Evolutionary conservation across 2,329 filamentous ascomycete species (phyloP), one percentile per base, ranked within the genome.

Genomic region (Cladorrhinum sp.): DNA sequence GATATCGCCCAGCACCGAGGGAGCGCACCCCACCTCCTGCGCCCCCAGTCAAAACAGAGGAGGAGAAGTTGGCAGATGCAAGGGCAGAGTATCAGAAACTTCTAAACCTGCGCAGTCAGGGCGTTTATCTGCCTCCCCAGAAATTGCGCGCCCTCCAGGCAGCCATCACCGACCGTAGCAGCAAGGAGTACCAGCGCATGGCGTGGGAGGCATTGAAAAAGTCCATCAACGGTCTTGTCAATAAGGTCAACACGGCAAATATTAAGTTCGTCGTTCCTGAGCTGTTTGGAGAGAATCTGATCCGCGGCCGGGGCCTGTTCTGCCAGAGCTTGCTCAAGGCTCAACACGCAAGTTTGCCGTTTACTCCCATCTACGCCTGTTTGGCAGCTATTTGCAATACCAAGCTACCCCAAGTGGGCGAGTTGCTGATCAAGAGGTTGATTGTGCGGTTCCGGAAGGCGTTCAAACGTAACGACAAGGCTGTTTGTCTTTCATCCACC

Each of bases 121-220:
- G 95, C 68, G 96, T 92, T 23, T 99, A 99, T 73, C 96, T 99
- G 64, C 95, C 95, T 20, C 95, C 95, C 0, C 94, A 94, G 57
- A 85, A 92, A 68, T 81, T 99, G 72, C 87, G 92, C 68, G 94
- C 94, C 42, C 84, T 99, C 63, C 95, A 99, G 79, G 91, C 93
- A 57, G 92, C 96, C 76, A 96, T 99, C 75, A 97, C 92, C 64
- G 95, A 99, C 78, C 96, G 96, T 81, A 88, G 85, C 58, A 96
- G 89, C 76, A 96, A 96, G 76, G 95, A 98, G 77, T 98, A 96
- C 73, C 95, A 98, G 82, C 91, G 95, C 70, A 96, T 99, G 91
- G 92, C 93, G 8, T 99, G 95, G 95, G 95, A 99, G 76, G 94
- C 94, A 12, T 80, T 99, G 71, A 99, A 99, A 80, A 99, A 99